Evolutionary conservation across 2,329 filamentous ascomycete genomes (phyloP), one percentile per base, ranked within the genome.

Genomic region (Fusarium sp.): DNA sequence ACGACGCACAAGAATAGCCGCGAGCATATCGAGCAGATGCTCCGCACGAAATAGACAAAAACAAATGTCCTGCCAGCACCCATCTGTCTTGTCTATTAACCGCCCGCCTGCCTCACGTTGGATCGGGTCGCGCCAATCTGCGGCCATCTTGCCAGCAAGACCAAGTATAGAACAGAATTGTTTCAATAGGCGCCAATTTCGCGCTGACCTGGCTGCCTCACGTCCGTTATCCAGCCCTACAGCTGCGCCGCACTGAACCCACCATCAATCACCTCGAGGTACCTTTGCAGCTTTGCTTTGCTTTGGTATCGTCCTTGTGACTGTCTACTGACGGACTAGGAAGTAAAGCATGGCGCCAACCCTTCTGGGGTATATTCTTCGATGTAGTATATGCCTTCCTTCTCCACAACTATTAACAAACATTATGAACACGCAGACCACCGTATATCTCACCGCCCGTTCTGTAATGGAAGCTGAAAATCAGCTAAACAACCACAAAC

Each of bases 1-100:
- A 96, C 92, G 54, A 98, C 95, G 45, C 90, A 92, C 74, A 93
- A 96, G 80, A 99, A 98, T 72, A 97, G 93, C 77, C 88, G 90
- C 68, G 88, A 93, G 66, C 92, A 97, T 72, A 89, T 98, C 67
- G 90, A 97, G 74, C 90, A 93, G 76, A 94, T 98, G 73, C 84
- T 98, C 25, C 67, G 71, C 85, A 85, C 72, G 78, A 84, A 76
- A 49, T 70, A 65, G 48, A 23, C 21, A 51, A 62, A 32, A 29
- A 27, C 29, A 33, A 14, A 17, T 21, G 6, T n/a, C 41, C 49
- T 29, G 33, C 35, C n/a, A 19, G 15, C 33, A 31, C 39, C 17
- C 32, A 23, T 41, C 48, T 38, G 31, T 25, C 19, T 31, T 43
- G 9, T 14, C 23, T 38, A 10, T 33, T 46, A 47, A 17, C 17